Percentiles rank a stretch among this genome's conserved stretches.
Evolutionary conservation across 2,329 filamentous ascomycete genomes (phyloP).

Genomic region (Cercospora citrullina): DNA sequence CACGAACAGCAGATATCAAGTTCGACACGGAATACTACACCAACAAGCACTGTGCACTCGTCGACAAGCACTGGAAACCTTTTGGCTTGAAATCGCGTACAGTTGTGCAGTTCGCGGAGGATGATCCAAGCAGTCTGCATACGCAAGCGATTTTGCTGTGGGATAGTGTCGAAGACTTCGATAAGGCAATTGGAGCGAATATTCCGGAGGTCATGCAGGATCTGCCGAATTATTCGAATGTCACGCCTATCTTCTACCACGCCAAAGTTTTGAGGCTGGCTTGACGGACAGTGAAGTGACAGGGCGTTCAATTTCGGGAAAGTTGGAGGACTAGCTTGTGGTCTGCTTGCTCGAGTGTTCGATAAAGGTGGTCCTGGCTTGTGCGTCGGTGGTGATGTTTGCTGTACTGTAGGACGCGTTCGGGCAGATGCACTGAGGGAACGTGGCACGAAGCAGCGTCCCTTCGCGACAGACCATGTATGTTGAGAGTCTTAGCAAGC

Average conservation of each 20-base stretch:
- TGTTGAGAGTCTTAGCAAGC: background rate
- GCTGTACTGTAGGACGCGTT: background rate
- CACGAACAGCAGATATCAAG: constrained; percentile 34
- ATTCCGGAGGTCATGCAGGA: constrained; percentile 28
- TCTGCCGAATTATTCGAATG: constrained; percentile 25
- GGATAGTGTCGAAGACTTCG: constrained; percentile 23
- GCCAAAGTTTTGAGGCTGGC: constrained; percentile 18
- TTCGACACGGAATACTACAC: constrained; percentile 53
- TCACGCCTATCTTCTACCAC: constrained; percentile 20
- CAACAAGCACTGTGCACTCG: constrained; percentile 46
- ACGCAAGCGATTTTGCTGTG: constrained; percentile 28
- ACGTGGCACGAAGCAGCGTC: background rate
- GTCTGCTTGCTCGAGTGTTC: background rate
- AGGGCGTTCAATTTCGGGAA: background rate
- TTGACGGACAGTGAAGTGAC: background rate
- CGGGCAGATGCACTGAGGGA: background rate
- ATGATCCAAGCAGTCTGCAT: constrained; percentile 21
- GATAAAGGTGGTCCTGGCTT: background rate
- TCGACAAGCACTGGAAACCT: constrained; percentile 41
- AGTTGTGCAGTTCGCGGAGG: constrained; percentile 25
- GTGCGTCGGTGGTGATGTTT: background rate
- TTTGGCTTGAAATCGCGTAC: constrained; percentile 41
- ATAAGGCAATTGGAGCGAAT: constrained; percentile 25
- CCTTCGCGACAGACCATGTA: background rate
- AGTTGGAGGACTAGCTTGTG: background rate